Evolutionary conservation across 2,329 filamentous ascomycete genomes (phyloP), one percentile per base, ranked within the genome.

Genomic region (Sclerotinia borealis): DNA sequence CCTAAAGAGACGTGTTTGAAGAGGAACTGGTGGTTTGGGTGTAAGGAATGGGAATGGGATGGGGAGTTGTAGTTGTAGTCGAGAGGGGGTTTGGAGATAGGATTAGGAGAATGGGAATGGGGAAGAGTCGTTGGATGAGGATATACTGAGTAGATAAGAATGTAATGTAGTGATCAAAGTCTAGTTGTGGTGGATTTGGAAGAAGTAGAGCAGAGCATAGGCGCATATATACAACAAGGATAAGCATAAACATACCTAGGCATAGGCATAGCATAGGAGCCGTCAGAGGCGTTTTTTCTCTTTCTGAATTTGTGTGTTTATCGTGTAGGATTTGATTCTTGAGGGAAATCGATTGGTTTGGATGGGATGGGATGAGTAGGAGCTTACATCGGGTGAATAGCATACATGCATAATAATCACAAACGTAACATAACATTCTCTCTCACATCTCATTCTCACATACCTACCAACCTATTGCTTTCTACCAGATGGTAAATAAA

Each of bases 21-120:
- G 54, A 59, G 72, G 54, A 70, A 64, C 51, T 72, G 67, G 66
- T 63, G 72, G 51, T 71, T 71, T 9, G 67, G 59, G 29, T 74
- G 72, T 56, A 70, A 66, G 51, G 60, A 72, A 58, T 73, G 71
- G 51, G 60, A 72, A 58, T 73, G 71, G 72, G 37, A 36, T 25
- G 27, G 34, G 17, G 59, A 55, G 8, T 25, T 51, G 25, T 51
- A 60, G 8, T 34, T 5, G 17, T 9, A 11, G 13, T 19, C 27
- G 13, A 13, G 13, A 36, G 17, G 25, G 15, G 52, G 4, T 27
- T 39, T 17, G 11, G 17, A n/a, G 25, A 48, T 25, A 48, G 13
- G 27, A 49, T 29, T 11, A 22, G 27, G 13, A 43, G 31, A 27
- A 25, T 45, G 25, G 39, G n/a, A n/a, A n/a, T n/a, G n/a, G 39